Percentiles rank a stretch among this genome's conserved stretches.
Evolutionary conservation across 2,329 filamentous ascomycete species (phyloP).

Genomic region (Thielaviopsis cerberus): DNA sequence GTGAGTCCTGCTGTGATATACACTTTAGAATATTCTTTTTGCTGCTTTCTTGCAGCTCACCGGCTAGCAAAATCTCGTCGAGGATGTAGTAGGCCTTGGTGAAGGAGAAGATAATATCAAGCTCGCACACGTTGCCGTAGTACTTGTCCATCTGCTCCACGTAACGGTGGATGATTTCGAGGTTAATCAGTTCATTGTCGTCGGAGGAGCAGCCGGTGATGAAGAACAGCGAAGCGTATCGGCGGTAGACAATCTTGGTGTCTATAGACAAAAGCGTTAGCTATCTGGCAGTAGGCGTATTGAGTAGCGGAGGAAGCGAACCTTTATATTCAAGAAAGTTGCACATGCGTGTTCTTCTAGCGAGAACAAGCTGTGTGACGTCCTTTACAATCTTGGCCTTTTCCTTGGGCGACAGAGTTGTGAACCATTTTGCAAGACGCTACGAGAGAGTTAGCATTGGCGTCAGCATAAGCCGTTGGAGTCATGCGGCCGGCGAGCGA

Average conservation of each 20-base stretch:
- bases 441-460: slow-evolving; percentile 22
- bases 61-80: slow-evolving; percentile 83
- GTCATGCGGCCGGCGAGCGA: background rate
- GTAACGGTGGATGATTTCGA: slow-evolving; percentile 97
- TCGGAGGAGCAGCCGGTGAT: slow-evolving; percentile 93
- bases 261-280: slow-evolving; percentile 33
- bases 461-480: background rate
- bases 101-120: slow-evolving; percentile 99
- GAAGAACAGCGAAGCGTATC: slow-evolving; percentile 97
- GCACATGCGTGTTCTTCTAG: slow-evolving; percentile 94
- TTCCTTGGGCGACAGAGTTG: slow-evolving; percentile 87
- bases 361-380: slow-evolving; percentile 91
- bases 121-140: slow-evolving; percentile 98
- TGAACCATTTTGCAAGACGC: slow-evolving; percentile 99
- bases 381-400: slow-evolving; percentile 99
- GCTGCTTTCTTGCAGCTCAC: slow-evolving; percentile 95
- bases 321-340: slow-evolving; percentile 99
- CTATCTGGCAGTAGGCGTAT: background rate
- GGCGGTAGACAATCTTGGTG: slow-evolving; percentile 94
- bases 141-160: slow-evolving; percentile 99
- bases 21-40: slow-evolving; percentile 97
- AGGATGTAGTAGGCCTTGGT: slow-evolving; percentile 99
- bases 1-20: slow-evolving; percentile 89
- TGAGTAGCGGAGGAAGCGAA: slow-evolving; percentile 21
- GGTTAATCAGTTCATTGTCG: slow-evolving; percentile 93